These are phyloP conservation scores for Cutaneotrichosporon mucoides DNA, from an alignment of 1,284 basidiomycete species.

Conservation along the genomic window DNA sequence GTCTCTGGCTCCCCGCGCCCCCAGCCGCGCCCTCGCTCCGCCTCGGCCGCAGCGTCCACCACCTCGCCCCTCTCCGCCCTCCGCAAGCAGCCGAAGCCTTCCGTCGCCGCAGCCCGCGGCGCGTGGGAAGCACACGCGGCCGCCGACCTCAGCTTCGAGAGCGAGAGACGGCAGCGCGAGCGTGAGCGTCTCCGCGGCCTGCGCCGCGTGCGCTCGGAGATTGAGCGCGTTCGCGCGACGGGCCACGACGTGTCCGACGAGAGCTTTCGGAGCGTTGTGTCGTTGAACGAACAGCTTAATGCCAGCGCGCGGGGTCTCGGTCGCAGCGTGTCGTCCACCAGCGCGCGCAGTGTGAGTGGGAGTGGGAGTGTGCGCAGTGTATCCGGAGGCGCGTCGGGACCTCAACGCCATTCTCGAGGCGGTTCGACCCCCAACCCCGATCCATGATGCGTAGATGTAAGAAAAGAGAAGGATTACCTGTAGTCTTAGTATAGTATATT, in stretches of 20 bases:
- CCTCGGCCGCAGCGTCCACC: background rate
- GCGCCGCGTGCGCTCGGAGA: slow-evolving; percentile 7
- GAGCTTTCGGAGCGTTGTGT: background rate
- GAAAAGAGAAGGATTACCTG: background rate
- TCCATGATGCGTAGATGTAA: too few relatives aligned
- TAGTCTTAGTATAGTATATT: background rate
- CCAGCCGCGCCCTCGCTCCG: background rate
- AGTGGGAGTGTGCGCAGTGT: too few relatives aligned
- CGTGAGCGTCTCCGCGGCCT: background rate
- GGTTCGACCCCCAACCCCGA: too few relatives aligned
- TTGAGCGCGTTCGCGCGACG: slow-evolving; percentile 1
- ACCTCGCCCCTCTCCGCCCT: background rate
- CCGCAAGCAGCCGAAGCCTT: background rate
- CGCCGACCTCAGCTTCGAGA: slow-evolving; percentile 11
- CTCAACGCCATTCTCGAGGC: too few relatives aligned
- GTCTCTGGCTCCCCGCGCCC: slow-evolving; percentile 10
- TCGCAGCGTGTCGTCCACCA: background rate
- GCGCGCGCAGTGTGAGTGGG: background rate
- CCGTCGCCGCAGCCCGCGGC: background rate
- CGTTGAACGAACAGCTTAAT: background rate
- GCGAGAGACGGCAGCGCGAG: slow-evolving; percentile 11
- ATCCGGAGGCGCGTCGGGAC: too few relatives aligned
- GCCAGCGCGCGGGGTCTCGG: background rate
- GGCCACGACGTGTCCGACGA: slow-evolving; percentile 1
- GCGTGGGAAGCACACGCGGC: slow-evolving; percentile 5